These are phyloP conservation scores for Candida sp. DNA, from an alignment of 1,139 yeast species.

Conservation along the genomic window DNA sequence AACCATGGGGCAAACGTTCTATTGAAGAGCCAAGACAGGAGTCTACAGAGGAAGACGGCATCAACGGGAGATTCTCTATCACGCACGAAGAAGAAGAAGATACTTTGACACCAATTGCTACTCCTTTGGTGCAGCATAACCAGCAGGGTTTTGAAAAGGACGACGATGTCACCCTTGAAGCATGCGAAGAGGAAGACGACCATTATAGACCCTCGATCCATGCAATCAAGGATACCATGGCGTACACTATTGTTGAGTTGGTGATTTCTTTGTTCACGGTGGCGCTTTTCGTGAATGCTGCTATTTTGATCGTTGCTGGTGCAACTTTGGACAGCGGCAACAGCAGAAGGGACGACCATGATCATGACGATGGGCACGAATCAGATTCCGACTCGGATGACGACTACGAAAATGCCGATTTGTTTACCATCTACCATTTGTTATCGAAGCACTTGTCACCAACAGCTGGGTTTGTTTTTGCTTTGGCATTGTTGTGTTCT, in stretches of 20 bases:
- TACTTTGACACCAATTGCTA: slow-evolving; percentile 13
- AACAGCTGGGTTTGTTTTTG: slow-evolving; percentile 94
- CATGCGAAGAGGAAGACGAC: slow-evolving; percentile 21
- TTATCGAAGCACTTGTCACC: slow-evolving; percentile 76
- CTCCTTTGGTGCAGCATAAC: slow-evolving; percentile 11
- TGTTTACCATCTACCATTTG: slow-evolving; percentile 82
- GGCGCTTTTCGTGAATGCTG: slow-evolving; percentile 81
- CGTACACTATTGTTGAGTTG: slow-evolving; percentile 69
- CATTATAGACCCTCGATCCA: slow-evolving; percentile 65
- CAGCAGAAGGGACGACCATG: slow-evolving; percentile 16
- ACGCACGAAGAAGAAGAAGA: slow-evolving; percentile 10
- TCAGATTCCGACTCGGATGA: slow-evolving; percentile 44
- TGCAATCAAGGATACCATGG: slow-evolving; percentile 71
- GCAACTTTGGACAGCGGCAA: slow-evolving; percentile 51
- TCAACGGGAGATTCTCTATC: neutral
- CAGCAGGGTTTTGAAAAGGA: slow-evolving; percentile 22
- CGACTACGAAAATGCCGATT: slow-evolving; percentile 65
- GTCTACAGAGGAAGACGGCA: neutral
- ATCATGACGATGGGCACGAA: slow-evolving; percentile 61
- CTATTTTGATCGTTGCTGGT: slow-evolving; percentile 80
- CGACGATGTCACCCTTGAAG: slow-evolving; percentile 27
- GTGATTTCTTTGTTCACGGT: slow-evolving; percentile 70
- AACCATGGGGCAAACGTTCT: slow-evolving; percentile 20
- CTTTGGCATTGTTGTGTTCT: slow-evolving; percentile 89
- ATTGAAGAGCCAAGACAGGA: slow-evolving; percentile 4